Base-by-base conservation (phyloP, 768 basidiomycete genomes). In the Clavulina sp. region DNA sequence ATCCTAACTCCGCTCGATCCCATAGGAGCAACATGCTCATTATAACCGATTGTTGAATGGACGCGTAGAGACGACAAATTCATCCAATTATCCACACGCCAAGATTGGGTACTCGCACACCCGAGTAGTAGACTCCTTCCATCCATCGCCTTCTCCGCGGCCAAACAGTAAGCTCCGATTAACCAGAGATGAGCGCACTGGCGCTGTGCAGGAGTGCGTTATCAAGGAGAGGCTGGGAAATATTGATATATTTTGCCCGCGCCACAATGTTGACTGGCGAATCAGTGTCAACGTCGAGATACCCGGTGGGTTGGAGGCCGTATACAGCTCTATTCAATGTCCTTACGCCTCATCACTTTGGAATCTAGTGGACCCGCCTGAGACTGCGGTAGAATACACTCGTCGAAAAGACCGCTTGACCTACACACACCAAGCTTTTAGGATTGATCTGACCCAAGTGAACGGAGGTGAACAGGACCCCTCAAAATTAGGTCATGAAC, bases 371-470 rank as follows among this genome's bases (percentile, higher is more conserved):
- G 4, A 58, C 56, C 9, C 49, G 41, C 19, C 52, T 57, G n/a
- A n/a, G n/a, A n/a, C n/a, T 3, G 52, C 38, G 1, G 53, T 81
- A 1, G 70, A 73, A 5, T 67, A 74, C 57, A 73, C 76, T 30
- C 74, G 85, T 53, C 71, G 74, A 68, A 99, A 95, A 67, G 87
- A 99, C 66, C 73, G 95, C 41, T 72, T 96, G 63, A 84, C 85
- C 60, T 99, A 99, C 64, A 68, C 80, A 3, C 95, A 99, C 64
- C 91, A 96, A 64, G 80, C 93, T 57, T 92, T 89, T 62, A 74
- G 71, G 57, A 80, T 99, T 56, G 95, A 99, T 68, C 73, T 99
- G 47, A 97, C 95, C 1, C 88, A 92, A 65, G 93, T 97, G 46
- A 77, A 48, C 13, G 50, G 54, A 5, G 52, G 76, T 1, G 72